Evolutionary conservation across 306 rosid genomes (phyloP), one percentile per base, ranked within the genome.

Genomic region (Benincasa hispida): DNA sequence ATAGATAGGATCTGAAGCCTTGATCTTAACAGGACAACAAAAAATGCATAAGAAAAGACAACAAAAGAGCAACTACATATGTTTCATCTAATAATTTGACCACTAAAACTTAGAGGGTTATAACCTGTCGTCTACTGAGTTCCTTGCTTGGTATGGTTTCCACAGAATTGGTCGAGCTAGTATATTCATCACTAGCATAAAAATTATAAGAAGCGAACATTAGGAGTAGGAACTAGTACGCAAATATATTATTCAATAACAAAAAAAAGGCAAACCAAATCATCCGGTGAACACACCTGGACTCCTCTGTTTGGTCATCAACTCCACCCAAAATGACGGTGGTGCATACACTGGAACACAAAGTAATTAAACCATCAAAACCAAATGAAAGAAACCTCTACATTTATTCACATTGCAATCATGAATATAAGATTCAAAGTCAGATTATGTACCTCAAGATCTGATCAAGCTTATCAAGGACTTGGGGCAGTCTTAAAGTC

Each of bases 401-500:
- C 80, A 82, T 25, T 39, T 27, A 28, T 45, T 59, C 54, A 80
- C n/a, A 9, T 54, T 67, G 77, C 54, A 76, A 72, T 72, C 24
- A 68, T 54, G 57, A 21, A 37, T 5, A 67, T 25, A 2, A 73
- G 74, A 61, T 83, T 75, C 66, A 74, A 79, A 74, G 76, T 37
- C 61, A 76, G 69, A 67, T 50, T 17, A 68, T 79, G 55, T 87
- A 93, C 98, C 97, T 91, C 81, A 94, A 85, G 73, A 94, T 91
- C 84, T 84, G 98, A 87, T 94, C 98, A 45, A 94, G 93, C 83
- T 91, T 91, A 84, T 88, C 92, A 56, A 94, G 91, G 84, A 91
- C 92, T 86, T 91, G 97, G 56, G 97, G 94, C 80, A 94, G 80
- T 86, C 98, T 86, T 87, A 94, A 81, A 4, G 97, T 91, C 83